Percentiles rank a stretch among this genome's conserved stretches.
These are phyloP conservation scores for Pythium grandisporangium DNA, from an alignment of 352 stramenopile species.

Conservation along the genomic window DNA sequence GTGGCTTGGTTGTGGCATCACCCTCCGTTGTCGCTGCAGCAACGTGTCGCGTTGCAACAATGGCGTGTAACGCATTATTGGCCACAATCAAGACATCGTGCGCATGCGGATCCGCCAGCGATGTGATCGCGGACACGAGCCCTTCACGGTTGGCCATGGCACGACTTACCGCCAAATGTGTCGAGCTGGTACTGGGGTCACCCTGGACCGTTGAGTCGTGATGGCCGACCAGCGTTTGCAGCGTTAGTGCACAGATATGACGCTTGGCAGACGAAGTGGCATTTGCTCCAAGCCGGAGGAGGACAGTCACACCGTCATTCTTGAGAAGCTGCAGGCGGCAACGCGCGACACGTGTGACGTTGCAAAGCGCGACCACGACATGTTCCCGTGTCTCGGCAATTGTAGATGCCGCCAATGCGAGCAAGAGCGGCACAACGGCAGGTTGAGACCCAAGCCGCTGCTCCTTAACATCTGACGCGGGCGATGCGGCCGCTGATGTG, in stretches of 20 bases:
- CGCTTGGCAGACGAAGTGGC: constrained; percentile 36
- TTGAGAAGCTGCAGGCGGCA: constrained; percentile 63
- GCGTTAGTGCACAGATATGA: constrained; percentile 49
- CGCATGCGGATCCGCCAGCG: constrained; percentile 50
- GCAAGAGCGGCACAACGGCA: constrained; percentile 39
- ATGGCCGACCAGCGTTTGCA: constrained; percentile 66
- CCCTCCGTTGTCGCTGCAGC: too few relatives aligned
- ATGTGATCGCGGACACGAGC: constrained; percentile 50
- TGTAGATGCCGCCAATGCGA: constrained; percentile 40
- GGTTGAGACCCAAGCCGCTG: constrained; percentile 44
- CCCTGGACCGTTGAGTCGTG: too few relatives aligned
- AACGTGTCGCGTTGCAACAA: constrained; percentile 13
- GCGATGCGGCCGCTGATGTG: constrained; percentile 1
- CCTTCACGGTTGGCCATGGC: too few relatives aligned
- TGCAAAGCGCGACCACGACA: constrained; percentile 57
- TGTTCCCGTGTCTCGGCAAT: constrained; percentile 49
- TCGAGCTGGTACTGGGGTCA: too few relatives aligned
- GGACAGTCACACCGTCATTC: constrained; percentile 66
- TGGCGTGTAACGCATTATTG: constrained; percentile 8
- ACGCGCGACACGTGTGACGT: constrained; percentile 39
- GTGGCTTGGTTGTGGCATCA: too few relatives aligned
- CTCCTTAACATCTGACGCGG: constrained; percentile 26
- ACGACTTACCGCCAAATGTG: too few relatives aligned
- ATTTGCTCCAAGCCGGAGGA: constrained; percentile 38
- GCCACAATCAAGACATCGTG: constrained; percentile 35